Percentiles rank a stretch among this genome's conserved stretches.
Conservation (phyloP, 1,139 yeast genomes). For the Saccharomyces uvarum region DNA sequence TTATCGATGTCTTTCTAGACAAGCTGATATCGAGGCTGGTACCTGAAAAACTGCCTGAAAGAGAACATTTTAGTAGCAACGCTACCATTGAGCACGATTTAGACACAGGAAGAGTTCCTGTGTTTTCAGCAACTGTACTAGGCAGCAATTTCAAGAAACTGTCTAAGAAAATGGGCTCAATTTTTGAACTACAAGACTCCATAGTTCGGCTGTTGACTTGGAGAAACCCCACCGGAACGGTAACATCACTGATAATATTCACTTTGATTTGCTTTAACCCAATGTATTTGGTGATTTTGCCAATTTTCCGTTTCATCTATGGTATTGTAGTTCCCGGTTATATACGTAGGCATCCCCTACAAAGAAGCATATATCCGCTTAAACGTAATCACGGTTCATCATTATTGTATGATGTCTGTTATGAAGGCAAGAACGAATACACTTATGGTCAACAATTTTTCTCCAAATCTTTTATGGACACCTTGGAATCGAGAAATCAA, state of each 20-base stretch:
- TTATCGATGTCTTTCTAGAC: constrained; percentile 52
- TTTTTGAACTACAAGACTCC: constrained; percentile 52
- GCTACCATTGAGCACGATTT: constrained; percentile 31
- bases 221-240: constrained; percentile 54
- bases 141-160: constrained; percentile 45
- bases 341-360: constrained; percentile 59
- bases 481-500: not conserved
- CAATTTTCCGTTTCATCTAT: constrained; percentile 48
- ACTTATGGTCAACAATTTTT: constrained; percentile 13
- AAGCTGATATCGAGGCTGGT: constrained; percentile 43
- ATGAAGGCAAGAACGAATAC: constrained; percentile 33
- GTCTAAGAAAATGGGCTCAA: constrained; percentile 45
- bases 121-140: constrained; percentile 44
- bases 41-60: constrained; percentile 42
- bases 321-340: constrained; percentile 68
- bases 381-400: constrained; percentile 51
- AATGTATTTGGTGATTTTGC: constrained; percentile 55
- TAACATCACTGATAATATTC: constrained; percentile 44
- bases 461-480: not conserved
- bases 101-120: constrained; percentile 44
- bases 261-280: constrained; percentile 65
- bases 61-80: constrained; percentile 36
- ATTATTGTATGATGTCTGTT: constrained; percentile 42
- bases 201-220: constrained; percentile 50
- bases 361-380: constrained; percentile 37